Percentiles rank a stretch among this genome's conserved stretches.
Conservation (phyloP, 805 yeast species). For the Ogataea paraovalis region DNA sequence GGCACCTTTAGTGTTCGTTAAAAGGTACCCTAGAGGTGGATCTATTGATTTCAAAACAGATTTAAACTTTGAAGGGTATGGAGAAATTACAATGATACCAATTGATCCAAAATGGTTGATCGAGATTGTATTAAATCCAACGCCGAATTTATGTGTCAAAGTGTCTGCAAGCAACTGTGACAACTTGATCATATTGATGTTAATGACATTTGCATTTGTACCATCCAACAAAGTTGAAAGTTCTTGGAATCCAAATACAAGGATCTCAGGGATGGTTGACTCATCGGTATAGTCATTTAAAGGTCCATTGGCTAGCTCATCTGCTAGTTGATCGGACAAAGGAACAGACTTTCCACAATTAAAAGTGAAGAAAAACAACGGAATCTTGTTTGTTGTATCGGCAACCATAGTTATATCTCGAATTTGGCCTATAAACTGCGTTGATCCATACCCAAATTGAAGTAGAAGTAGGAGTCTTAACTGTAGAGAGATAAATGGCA, state of each 20-base stretch:
- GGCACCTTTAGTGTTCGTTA: constrained; percentile 73
- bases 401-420: background rate
- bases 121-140: constrained; percentile 39
- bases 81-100: constrained; percentile 49
- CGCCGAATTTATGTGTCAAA: constrained; percentile 33
- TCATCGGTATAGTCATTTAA: constrained; percentile 4
- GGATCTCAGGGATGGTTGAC: constrained; percentile 36
- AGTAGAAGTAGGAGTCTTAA: too few species aligned
- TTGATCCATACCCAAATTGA: too few species aligned
- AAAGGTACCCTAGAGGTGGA: constrained; percentile 52
- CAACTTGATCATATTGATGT: constrained; percentile 34
- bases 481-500: too few species aligned
- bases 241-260: constrained; percentile 68
- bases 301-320: constrained; percentile 22
- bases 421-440: too few species aligned
- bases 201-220: constrained; percentile 37
- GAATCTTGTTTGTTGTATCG: background rate
- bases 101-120: constrained; percentile 52
- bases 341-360: constrained; percentile 52
- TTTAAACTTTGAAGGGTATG: constrained; percentile 27
- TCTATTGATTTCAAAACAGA: constrained; percentile 22
- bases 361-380: constrained; percentile 38
- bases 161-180: constrained; percentile 34
- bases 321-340: constrained; percentile 29
- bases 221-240: constrained; percentile 54